Conservation (phyloP, 805 yeast species). For the Pichia kluyveri region DNA sequence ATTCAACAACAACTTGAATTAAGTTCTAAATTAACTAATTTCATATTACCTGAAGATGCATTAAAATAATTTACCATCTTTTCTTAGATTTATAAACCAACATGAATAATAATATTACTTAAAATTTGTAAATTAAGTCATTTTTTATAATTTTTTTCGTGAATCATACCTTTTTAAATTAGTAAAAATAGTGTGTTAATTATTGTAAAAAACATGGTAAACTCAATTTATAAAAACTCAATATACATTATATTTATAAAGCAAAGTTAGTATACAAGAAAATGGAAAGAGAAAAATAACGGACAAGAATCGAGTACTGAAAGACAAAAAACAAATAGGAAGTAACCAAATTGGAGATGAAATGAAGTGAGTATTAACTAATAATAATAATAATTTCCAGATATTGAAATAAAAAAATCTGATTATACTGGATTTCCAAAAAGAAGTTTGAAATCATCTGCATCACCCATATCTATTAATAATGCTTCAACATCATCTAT, state of each 20-base stretch:
- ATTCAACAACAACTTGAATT: constrained; percentile 78
- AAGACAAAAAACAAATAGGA: background rate
- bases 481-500: constrained; percentile 67
- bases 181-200: no score
- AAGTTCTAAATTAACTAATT: constrained; percentile 62
- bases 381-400: background rate
- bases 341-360: background rate
- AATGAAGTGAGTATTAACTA: background rate
- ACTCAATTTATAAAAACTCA: background rate
- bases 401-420: no score
- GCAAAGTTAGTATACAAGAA: background rate
- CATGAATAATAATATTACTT: no score
- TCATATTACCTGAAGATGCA: constrained; percentile 29
- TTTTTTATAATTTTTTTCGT: no score
- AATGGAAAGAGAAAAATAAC: background rate
- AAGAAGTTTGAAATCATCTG: constrained; percentile 31
- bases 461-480: constrained; percentile 41
- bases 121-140: no score
- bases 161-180: no score
- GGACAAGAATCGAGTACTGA: background rate
- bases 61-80: constrained; percentile 13
- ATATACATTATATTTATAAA: background rate
- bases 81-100: background rate
- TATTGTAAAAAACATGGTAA: background rate
- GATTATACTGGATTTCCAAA: constrained; percentile 19